These are phyloP conservation scores for Mycena filopes DNA, from an alignment of 768 basidiomycete species.

Conservation along the genomic window DNA sequence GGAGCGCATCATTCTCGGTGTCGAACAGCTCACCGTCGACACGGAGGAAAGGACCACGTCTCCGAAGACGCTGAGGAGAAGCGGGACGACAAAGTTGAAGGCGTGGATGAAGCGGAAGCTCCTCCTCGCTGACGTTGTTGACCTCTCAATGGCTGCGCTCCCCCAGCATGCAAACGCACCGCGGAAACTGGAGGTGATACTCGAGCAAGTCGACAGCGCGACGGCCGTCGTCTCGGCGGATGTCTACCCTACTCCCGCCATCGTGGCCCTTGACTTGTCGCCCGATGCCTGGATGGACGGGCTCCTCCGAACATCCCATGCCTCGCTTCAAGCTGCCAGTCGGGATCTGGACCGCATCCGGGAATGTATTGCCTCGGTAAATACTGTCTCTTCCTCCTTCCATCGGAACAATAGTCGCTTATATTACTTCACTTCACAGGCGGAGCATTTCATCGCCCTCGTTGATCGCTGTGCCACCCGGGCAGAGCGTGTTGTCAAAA, in stretches of 20 bases:
- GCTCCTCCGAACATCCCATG: constrained; percentile 55
- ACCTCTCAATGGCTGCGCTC: background rate
- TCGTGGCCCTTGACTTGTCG: constrained; percentile 37
- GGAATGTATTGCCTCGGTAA: constrained; percentile 63
- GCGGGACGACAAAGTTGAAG: constrained; percentile 62
- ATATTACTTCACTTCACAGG: constrained; percentile 50
- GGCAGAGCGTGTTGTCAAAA: constrained; percentile 65
- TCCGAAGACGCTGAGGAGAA: constrained; percentile 37
- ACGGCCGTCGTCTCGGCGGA: background rate
- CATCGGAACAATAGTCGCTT: background rate
- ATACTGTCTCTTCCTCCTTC: constrained; percentile 33
- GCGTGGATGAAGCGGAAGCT: constrained; percentile 75
- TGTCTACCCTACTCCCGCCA: background rate
- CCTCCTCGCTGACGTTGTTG: constrained; percentile 36
- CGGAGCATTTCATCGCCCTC: constrained; percentile 64
- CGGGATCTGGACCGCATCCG: constrained; percentile 69
- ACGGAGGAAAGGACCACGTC: constrained; percentile 37
- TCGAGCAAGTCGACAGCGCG: constrained; percentile 13
- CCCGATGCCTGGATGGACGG: constrained; percentile 49
- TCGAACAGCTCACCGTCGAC: constrained; percentile 2
- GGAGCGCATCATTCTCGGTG: background rate
- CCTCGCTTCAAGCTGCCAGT: constrained; percentile 61
- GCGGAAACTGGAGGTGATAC: constrained; percentile 47
- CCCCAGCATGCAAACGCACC: constrained; percentile 26
- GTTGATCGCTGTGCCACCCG: constrained; percentile 67